Evolutionary conservation across 306 rosid species (phyloP).

Genomic region (Canavalia ensiformis): DNA sequence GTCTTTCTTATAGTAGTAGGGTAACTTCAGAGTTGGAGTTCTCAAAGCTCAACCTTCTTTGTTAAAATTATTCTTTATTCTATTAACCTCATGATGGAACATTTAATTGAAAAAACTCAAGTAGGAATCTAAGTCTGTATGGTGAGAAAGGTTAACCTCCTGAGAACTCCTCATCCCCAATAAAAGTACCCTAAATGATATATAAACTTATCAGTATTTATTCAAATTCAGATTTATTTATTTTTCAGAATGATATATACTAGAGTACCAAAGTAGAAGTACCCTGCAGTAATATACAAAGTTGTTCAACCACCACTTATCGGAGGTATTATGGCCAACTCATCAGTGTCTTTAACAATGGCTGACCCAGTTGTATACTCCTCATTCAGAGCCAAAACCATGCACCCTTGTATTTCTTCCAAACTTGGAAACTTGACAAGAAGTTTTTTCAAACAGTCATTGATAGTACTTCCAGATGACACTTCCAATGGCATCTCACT

Average conservation of each 20-base stretch:
- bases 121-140: background rate
- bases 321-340: slow-evolving; percentile 89
- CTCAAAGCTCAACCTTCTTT: background rate
- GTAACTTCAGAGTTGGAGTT: slow-evolving; percentile 28
- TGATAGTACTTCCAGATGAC: slow-evolving; percentile 72
- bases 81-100: background rate
- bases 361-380: slow-evolving; percentile 71
- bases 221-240: background rate
- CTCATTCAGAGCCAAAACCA: slow-evolving; percentile 87
- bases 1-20: background rate
- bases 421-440: slow-evolving; percentile 70
- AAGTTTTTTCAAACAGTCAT: slow-evolving; percentile 76
- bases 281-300: background rate
- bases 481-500: slow-evolving; percentile 74
- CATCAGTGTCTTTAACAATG: slow-evolving; percentile 74
- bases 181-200: slow-evolving; percentile 5
- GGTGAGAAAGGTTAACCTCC: slow-evolving; percentile 24
- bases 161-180: background rate
- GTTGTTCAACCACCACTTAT: slow-evolving; percentile 78
- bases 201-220: slow-evolving; percentile 26
- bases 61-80: background rate
- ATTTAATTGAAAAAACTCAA: background rate
- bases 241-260: background rate
- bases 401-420: slow-evolving; percentile 78
- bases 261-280: background rate